A percentile compares a stretch with the other conserved stretches of the same genome.
Evolutionary conservation across 2,329 filamentous ascomycete genomes (phyloP).

Genomic region (Ascomycota sp.): DNA sequence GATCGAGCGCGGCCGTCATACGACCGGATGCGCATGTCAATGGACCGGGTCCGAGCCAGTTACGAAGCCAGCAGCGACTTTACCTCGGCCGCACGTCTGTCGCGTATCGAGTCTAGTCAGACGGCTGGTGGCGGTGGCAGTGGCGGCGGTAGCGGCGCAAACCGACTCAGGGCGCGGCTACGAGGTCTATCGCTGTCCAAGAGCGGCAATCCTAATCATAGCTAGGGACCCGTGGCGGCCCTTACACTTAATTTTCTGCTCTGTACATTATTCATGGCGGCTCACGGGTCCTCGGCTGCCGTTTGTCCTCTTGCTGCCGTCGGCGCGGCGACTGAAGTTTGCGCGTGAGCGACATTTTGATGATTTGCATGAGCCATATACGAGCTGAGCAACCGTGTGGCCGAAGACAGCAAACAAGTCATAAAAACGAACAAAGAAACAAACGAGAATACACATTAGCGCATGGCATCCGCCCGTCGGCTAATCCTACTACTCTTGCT

Average conservation of each 20-base stretch:
- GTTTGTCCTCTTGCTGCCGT: conserved; percentile 4
- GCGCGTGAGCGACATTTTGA: too few relatives aligned
- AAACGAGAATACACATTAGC: background rate
- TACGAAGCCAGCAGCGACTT: conserved; percentile 83
- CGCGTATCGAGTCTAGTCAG: conserved; percentile 54
- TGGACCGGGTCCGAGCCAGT: conserved; percentile 66
- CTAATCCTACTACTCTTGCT: too few relatives aligned
- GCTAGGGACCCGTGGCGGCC: background rate
- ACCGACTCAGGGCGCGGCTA: conserved; percentile 16
- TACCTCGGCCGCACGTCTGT: conserved; percentile 70
- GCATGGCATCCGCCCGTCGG: too few relatives aligned
- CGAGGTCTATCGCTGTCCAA: conserved; percentile 22
- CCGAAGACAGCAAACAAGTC: background rate
- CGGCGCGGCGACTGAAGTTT: too few relatives aligned
- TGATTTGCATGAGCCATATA: conserved; percentile 31
- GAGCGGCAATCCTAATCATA: conserved; percentile 10
- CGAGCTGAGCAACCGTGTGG: conserved; percentile 9
- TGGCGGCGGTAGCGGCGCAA: too few relatives aligned
- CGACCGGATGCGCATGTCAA: conserved; percentile 67
- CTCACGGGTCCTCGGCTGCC: background rate
- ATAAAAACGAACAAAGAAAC: background rate
- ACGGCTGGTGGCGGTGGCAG: too few relatives aligned
- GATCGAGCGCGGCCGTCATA: conserved; percentile 66
- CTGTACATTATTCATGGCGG: conserved; percentile 9
- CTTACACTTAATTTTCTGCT: conserved; percentile 1